phyloP scores from a whole-genome alignment of 768 basidiomycete genomes.

The Austroboletus festivus region DNA sequence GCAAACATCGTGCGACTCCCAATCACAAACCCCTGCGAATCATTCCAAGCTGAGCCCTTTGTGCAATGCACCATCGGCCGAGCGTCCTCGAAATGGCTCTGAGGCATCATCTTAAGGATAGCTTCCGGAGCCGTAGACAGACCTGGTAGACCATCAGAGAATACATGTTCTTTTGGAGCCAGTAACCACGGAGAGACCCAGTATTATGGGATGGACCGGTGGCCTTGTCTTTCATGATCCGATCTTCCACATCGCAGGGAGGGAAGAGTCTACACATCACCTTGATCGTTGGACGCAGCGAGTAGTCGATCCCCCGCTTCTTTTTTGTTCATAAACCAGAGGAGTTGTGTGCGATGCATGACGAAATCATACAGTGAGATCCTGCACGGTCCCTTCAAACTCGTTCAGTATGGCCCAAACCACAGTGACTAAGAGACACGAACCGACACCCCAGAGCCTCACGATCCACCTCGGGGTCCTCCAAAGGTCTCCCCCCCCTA shows the following conservation, averaged over 20 bases:
- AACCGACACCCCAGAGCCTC: slow-evolving; percentile 57
- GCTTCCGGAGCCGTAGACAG: slow-evolving; percentile 31
- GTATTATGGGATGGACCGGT: background rate
- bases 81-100: slow-evolving; percentile 17
- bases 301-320: slow-evolving; percentile 40
- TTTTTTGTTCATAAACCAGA: slow-evolving; percentile 38
- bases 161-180: slow-evolving; percentile 45
- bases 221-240: background rate
- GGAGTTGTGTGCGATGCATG: slow-evolving; percentile 50
- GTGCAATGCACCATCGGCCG: slow-evolving; percentile 14
- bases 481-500: too few relatives aligned
- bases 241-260: slow-evolving; percentile 7
- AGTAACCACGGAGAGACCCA: slow-evolving; percentile 50
- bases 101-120: slow-evolving; percentile 6
- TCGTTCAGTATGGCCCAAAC: too few relatives aligned
- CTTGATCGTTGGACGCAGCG: background rate
- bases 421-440: too few relatives aligned
- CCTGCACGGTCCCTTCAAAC: slow-evolving; percentile 54
- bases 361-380: slow-evolving; percentile 63
- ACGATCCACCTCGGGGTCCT: slow-evolving; percentile 55
- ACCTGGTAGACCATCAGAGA: slow-evolving; percentile 58
- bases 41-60: too few relatives aligned
- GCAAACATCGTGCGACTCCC: too few relatives aligned
- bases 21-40: too few relatives aligned
- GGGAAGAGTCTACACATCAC: background rate